Percentiles rank a stretch among this genome's conserved stretches.
These are phyloP conservation scores for Steccherinum ochraceum DNA, from an alignment of 768 basidiomycete species.

Conservation along the genomic window DNA sequence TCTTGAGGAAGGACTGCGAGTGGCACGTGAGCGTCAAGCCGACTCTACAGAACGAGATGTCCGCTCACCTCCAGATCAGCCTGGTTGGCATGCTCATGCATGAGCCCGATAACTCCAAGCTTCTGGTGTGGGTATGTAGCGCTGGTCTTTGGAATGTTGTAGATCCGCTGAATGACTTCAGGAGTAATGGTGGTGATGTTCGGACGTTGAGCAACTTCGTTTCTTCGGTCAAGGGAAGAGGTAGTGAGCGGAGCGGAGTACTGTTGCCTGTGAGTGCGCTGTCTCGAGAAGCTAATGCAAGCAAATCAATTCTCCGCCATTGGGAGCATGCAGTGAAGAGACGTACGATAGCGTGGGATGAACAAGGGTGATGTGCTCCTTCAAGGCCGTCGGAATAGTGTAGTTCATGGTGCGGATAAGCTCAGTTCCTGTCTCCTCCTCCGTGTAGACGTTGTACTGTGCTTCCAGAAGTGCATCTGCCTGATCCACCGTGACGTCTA, in stretches of 20 bases:
- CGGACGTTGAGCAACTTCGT: too few relatives aligned
- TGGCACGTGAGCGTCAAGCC: slow-evolving; percentile 17
- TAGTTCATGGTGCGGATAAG: slow-evolving; percentile 24
- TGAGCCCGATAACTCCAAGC: slow-evolving; percentile 18
- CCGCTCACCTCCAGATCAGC: slow-evolving; percentile 12
- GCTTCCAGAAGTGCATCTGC: slow-evolving; percentile 24
- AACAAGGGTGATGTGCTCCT: slow-evolving; percentile 28
- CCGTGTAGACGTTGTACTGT: slow-evolving; percentile 20
- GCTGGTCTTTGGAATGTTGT: slow-evolving; percentile 17
- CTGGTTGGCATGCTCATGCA: slow-evolving; percentile 16
- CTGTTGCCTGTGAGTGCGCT: too few relatives aligned
- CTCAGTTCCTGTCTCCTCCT: slow-evolving; percentile 14
- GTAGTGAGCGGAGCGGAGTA: background rate
- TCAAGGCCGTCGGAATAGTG: slow-evolving; percentile 23
- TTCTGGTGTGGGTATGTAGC: slow-evolving; percentile 11
- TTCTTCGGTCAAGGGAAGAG: background rate
- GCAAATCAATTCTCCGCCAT: slow-evolving; percentile 7
- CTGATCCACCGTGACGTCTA: slow-evolving; percentile 20
- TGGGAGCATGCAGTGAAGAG: background rate
- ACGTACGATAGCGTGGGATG: slow-evolving; percentile 17
- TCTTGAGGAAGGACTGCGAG: slow-evolving; percentile 44
- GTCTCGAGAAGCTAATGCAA: too few relatives aligned
- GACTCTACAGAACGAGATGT: background rate
- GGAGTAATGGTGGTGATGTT: slow-evolving; percentile 22
- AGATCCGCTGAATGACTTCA: slow-evolving; percentile 16